These are phyloP conservation scores for Lasiosphaeria miniovina DNA, from an alignment of 495 filamentous ascomycete genomes.

Conservation along the genomic window DNA sequence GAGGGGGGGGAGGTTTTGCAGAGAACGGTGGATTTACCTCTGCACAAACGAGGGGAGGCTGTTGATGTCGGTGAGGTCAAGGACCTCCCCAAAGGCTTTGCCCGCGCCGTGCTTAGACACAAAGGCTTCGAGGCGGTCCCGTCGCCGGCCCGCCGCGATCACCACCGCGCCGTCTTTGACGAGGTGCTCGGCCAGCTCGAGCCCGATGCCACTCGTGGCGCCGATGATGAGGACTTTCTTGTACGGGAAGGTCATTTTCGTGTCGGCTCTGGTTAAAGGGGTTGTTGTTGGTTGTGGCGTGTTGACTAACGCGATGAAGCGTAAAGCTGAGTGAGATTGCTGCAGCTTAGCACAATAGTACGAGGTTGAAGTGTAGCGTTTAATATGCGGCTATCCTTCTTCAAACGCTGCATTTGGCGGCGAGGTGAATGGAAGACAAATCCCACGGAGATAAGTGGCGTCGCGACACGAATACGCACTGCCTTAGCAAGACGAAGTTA, in stretches of 20 bases:
- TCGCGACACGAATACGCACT: too few relatives aligned
- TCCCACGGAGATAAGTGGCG: too few relatives aligned
- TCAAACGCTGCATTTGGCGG: too few relatives aligned
- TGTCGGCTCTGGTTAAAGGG: not conserved
- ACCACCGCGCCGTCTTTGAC: constrained; percentile 6
- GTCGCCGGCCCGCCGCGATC: constrained; percentile 11
- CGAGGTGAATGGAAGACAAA: too few relatives aligned
- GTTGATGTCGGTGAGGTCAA: constrained; percentile 3
- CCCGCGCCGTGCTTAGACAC: constrained; percentile 6
- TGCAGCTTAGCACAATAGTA: too few relatives aligned
- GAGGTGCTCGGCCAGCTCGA: constrained; percentile 4
- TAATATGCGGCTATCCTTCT: too few relatives aligned
- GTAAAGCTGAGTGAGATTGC: too few relatives aligned
- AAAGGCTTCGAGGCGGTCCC: constrained; percentile 10
- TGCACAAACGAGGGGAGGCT: constrained; percentile 3
- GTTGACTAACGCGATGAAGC: too few relatives aligned
- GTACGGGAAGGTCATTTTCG: constrained; percentile 9
- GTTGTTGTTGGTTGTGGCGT: too few relatives aligned
- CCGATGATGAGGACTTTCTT: constrained; percentile 11
- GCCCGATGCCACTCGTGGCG: constrained; percentile 7
- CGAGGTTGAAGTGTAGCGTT: too few relatives aligned
- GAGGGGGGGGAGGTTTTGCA: too few relatives aligned
- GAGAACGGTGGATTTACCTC: not conserved
- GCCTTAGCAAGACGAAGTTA: too few relatives aligned
- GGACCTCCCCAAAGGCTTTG: constrained; percentile 4